phyloP scores from a whole-genome alignment of 2,329 filamentous ascomycete species.

The Colletotrichum spaethianum region DNA sequence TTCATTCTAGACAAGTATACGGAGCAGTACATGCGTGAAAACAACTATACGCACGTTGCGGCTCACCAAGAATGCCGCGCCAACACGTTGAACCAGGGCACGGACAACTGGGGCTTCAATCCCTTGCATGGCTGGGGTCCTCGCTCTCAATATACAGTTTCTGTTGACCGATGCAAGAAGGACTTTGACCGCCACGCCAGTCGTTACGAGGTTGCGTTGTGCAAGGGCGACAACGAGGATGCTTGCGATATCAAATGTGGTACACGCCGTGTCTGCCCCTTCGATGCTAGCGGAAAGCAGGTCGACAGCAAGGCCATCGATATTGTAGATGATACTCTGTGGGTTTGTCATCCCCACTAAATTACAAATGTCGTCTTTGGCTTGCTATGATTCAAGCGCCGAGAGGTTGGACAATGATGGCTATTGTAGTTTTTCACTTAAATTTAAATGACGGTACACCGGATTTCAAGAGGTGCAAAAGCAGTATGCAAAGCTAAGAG shows the following conservation, averaged over 20 bases:
- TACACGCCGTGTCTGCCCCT: constrained; percentile 19
- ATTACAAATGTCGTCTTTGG: neutral
- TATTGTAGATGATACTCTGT: constrained; percentile 14
- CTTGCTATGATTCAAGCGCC: no score
- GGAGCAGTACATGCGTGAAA: constrained; percentile 16
- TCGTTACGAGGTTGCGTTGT: constrained; percentile 30
- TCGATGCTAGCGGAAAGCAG: neutral
- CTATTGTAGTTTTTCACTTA: no score
- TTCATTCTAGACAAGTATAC: constrained; percentile 22
- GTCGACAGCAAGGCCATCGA: constrained; percentile 31
- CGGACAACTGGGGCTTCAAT: constrained; percentile 27
- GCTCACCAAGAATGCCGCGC: constrained; percentile 23
- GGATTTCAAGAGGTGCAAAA: no score
- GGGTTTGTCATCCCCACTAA: constrained; percentile 24
- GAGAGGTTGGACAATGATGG: neutral
- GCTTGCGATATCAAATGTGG: constrained; percentile 30
- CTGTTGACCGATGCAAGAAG: constrained; percentile 23
- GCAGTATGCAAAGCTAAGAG: no score
- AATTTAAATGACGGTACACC: no score
- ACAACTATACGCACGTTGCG: constrained; percentile 20
- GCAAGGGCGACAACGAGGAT: constrained; percentile 20
- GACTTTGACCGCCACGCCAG: constrained; percentile 23
- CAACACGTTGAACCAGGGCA: neutral
- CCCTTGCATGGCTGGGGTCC: constrained; percentile 26
- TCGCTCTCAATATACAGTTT: constrained; percentile 8